Base-by-base conservation (phyloP, 768 basidiomycete species). In the Amanita rimosa region DNA sequence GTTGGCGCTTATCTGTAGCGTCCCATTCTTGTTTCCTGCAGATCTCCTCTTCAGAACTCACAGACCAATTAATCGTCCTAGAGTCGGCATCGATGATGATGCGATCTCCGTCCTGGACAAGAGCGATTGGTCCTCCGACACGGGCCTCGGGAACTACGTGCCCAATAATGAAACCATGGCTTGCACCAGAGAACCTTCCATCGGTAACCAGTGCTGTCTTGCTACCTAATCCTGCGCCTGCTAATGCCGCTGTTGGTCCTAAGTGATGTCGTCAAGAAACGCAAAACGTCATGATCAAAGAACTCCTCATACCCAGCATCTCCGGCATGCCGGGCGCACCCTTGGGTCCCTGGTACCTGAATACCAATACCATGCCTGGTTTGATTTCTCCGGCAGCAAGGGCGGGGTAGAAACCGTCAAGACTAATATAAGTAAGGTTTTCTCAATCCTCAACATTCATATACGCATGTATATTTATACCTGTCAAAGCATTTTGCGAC, bases 301-400 rank as follows among this genome's bases (percentile, higher is more conserved):
- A 29, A 41, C 3, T 26, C 17, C 44, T 41, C 47, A 39, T 60
- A 70, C 67, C 72, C 6, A 73, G 59, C 72, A 73, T 74, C 69
- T 93, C 89, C 7, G 90, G 90, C 88, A 90, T 91, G 19, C 90
- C 90, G 22, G 88, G 91, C n/a, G 78, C 90, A 22, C 90, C 89
- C 61, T 86, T 90, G 0, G 91, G 89, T 10, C 90, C 90, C 66
- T 87, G 85, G 62, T 92, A 93, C 51, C 90, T 75, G 69, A 93
- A 83, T 39, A 93, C 80, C 50, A 91, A 68, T 35, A 86, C 79
- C 61, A 68, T 83, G 0, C 90, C 89, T 2, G 79, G 65, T 54
- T 74, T 85, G 58, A 93, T 81, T 58, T 88, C 80, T 10, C 86
- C 84, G 2, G 69, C 75, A 59, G 77, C 79, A 24, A 93, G 74